Evolutionary conservation across 495 filamentous ascomycete genomes (phyloP), one percentile per base, ranked within the genome.

Genomic region (Aspergillus panamensis): DNA sequence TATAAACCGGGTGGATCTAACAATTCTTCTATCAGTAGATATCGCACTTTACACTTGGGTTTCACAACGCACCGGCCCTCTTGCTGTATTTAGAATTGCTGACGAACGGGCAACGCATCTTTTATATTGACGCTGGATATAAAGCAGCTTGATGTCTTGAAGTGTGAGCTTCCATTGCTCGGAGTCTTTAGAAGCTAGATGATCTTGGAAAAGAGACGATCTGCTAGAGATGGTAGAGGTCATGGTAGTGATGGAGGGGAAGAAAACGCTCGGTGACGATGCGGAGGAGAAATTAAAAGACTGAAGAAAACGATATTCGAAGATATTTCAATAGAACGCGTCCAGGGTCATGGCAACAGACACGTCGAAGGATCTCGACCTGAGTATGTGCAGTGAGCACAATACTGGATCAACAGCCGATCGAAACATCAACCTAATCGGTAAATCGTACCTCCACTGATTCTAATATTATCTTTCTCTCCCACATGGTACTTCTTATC

Each of bases 81-180:
- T 66, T 17, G 63, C 59, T 7, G 58, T 55, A 6, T 48, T 48
- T 0, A 79, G 59, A 9, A 80, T 58, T 13, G 73, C 64, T 5
- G 57, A 53, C 35, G 69, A 70, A 19, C 66, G 66, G n/a, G 68
- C 60, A 13, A 67, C 62, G 66, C 79, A 81, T 59, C 75, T 69
- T 48, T 79, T 78, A 65, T 77, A 80, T 48, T 78, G 75, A 3
- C 64, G 67, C 20, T 70, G 69, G 14, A 71, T 42, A 58, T 73
- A 77, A 9, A 77, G 58, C 19, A 62, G 32, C 53, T 78, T 80
- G 42, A 77, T 63, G 6, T 66, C 61, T 3, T 59, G 50, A 0
- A 80, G 62, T 6, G 60, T 62, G 7, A 5, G 8, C 37, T 64
- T 68, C 77, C 77, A 80, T 45, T 79, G 66, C 7, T 57, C 17